A percentile compares a stretch with the other conserved stretches of the same genome.
phyloP scores from a whole-genome alignment of 1,284 basidiomycete genomes.

The Tylopilus orsonianus region DNA sequence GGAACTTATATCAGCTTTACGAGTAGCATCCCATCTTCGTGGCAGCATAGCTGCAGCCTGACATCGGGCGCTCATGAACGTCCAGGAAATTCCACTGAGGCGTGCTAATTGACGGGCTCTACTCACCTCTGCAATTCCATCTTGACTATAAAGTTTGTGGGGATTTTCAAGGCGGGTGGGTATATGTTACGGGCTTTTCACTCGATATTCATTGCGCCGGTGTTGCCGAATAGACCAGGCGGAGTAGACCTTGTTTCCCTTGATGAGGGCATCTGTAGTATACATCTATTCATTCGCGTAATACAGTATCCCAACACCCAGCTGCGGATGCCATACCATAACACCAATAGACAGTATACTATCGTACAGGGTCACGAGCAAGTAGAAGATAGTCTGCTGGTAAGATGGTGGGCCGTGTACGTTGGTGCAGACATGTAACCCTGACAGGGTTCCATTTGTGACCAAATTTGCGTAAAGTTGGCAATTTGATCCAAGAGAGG shows the following conservation, averaged over 20 bases:
- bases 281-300: not conserved
- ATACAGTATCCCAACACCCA: slow-evolving; percentile 4
- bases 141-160: too few species aligned
- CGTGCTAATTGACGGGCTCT: too few species aligned
- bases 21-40: not conserved
- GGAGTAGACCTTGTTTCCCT: slow-evolving; percentile 17
- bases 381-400: slow-evolving; percentile 12
- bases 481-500: not conserved
- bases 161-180: too few species aligned
- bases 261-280: slow-evolving; percentile 12
- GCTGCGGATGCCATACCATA: slow-evolving; percentile 12
- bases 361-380: slow-evolving; percentile 18
- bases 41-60: too few species aligned
- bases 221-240: too few species aligned
- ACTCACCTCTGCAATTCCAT: too few species aligned
- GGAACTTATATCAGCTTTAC: not conserved
- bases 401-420: slow-evolving; percentile 6
- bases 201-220: too few species aligned
- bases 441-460: slow-evolving; percentile 5
- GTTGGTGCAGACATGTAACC: slow-evolving; percentile 18
- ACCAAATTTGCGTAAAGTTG: slow-evolving; percentile 1
- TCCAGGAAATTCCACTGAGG: too few species aligned
- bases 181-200: too few species aligned
- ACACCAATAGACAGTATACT: slow-evolving; percentile 11
- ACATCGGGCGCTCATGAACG: too few species aligned